A percentile compares a stretch with the other conserved stretches of the same genome.
Conservation (phyloP, 768 basidiomycete species). For the Mycena rebaudengoi region DNA sequence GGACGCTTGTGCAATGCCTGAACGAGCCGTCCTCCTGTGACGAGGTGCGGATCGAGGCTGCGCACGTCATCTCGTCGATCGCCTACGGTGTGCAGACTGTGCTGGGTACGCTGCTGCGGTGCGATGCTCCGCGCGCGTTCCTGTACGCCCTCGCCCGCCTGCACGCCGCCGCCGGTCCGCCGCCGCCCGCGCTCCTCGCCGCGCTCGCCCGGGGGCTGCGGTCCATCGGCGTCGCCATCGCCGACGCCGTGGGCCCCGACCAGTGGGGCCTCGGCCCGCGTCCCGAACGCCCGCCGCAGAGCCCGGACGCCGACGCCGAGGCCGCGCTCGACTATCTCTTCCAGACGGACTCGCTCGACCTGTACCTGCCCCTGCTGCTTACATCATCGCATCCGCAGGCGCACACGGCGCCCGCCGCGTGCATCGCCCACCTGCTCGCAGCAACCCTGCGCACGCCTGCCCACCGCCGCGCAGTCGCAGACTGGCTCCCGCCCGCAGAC, state of each 20-base stretch:
- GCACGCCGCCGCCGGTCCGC: constrained; percentile 45
- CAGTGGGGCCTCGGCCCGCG: constrained; percentile 73
- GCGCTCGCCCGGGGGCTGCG: constrained; percentile 73
- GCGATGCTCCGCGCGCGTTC: constrained; percentile 66
- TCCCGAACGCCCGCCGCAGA: constrained; percentile 50
- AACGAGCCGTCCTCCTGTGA: constrained; percentile 48
- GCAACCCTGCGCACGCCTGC: constrained; percentile 55
- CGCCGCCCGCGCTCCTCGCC: constrained; percentile 51
- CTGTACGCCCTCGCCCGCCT: constrained; percentile 68
- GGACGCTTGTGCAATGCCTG: constrained; percentile 69
- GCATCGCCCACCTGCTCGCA: constrained; percentile 69
- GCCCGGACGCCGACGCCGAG: constrained; percentile 59
- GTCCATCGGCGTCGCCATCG: constrained; percentile 63
- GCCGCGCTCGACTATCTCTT: constrained; percentile 68
- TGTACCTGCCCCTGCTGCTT: constrained; percentile 70
- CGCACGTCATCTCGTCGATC: constrained; percentile 77
- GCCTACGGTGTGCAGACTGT: constrained; percentile 59
- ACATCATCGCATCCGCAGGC: constrained; percentile 51
- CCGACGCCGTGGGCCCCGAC: constrained; percentile 76
- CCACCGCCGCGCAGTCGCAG: constrained; percentile 60
- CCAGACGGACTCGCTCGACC: constrained; percentile 70
- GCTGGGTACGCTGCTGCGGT: constrained; percentile 62
- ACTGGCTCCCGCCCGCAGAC: constrained; percentile 71
- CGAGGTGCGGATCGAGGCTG: constrained; percentile 73
- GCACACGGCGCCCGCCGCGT: constrained; percentile 52